Percentiles rank a stretch among this genome's conserved stretches.
Evolutionary conservation across 2,329 filamentous ascomycete genomes (phyloP).

Genomic region (Pseudogymnoascus sp.): DNA sequence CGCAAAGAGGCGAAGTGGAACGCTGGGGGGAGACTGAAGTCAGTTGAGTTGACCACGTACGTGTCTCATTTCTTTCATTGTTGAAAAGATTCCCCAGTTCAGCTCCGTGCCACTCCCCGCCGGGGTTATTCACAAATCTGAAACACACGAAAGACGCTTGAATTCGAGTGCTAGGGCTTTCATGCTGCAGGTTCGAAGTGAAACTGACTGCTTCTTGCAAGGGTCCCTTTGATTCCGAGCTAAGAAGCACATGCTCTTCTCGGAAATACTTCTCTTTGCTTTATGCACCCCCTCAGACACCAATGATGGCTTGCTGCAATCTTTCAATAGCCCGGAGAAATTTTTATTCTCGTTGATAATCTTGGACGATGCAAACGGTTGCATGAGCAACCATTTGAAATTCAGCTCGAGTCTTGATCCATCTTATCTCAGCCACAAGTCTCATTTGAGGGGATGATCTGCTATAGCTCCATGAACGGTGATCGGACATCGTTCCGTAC

Average conservation of each 20-base stretch:
- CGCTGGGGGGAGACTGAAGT: conserved; percentile 17
- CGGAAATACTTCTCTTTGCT: not conserved
- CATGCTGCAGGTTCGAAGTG: not conserved
- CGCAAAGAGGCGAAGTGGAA: conserved; percentile 15
- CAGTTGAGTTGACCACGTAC: not conserved
- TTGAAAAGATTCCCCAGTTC: not conserved
- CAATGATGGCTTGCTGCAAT: not conserved
- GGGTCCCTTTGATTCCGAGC: too few species aligned
- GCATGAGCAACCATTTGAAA: too few species aligned
- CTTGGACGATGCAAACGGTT: not conserved
- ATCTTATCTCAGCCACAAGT: not conserved
- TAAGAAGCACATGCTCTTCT: not conserved
- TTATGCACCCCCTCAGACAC: not conserved
- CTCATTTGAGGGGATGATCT: not conserved
- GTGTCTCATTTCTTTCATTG: not conserved
- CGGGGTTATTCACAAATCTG: too few species aligned
- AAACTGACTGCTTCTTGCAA: not conserved
- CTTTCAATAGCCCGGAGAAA: not conserved
- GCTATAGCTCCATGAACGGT: not conserved
- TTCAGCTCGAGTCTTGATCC: not conserved
- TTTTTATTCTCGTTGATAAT: not conserved
- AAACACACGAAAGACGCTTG: too few species aligned
- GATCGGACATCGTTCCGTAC: too few species aligned
- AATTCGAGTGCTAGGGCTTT: not conserved
- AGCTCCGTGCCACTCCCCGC: too few species aligned